These are phyloP conservation scores for Phialophora expanda DNA, from an alignment of 2,329 filamentous ascomycete genomes.

Conservation along the genomic window DNA sequence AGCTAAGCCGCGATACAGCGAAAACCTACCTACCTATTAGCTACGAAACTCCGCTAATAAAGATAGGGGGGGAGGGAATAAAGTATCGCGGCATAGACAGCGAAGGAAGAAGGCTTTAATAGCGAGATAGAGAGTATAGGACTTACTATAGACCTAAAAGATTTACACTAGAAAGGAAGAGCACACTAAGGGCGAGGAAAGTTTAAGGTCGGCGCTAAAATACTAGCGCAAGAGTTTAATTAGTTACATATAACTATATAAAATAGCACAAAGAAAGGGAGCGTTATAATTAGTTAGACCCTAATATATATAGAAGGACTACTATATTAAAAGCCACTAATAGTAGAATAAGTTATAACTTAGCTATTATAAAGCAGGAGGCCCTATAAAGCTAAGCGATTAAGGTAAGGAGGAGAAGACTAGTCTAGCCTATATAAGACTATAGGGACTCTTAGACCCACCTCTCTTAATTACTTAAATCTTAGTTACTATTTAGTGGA, in stretches of 20 bases:
- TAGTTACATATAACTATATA: constrained; percentile 9
- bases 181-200: neutral
- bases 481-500: too few relatives aligned
- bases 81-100: neutral
- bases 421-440: too few relatives aligned
- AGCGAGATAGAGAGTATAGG: neutral
- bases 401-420: too few relatives aligned
- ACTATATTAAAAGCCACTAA: too few relatives aligned
- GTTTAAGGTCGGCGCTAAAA: neutral
- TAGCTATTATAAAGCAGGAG: too few relatives aligned
- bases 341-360: too few relatives aligned
- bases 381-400: too few relatives aligned
- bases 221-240: neutral
- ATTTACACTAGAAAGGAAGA: neutral
- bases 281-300: neutral
- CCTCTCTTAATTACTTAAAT: too few relatives aligned
- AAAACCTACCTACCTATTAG: neutral
- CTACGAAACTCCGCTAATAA: neutral
- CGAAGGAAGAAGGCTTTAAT: neutral
- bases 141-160: neutral
- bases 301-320: neutral
- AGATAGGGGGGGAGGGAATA: neutral
- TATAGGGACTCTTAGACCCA: too few relatives aligned
- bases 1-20: neutral
- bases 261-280: neutral